Conservation (phyloP, 306 rosid species). For the Coriaria nepalensis region DNA sequence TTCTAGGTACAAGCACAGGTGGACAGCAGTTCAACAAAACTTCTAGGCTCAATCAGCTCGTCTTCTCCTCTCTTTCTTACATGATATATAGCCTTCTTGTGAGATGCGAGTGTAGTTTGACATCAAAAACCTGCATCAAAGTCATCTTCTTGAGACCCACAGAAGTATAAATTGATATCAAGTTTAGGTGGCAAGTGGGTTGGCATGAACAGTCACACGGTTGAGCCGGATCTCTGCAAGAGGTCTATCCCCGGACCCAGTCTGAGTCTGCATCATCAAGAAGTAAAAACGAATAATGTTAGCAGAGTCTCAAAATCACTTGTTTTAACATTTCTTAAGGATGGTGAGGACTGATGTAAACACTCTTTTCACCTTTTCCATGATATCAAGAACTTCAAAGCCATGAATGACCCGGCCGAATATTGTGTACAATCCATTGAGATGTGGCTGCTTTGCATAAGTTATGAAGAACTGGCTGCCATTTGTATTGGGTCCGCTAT, state of each 20-base stretch:
- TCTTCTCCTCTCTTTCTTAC: too few relatives aligned
- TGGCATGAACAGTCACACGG: conserved; percentile 74
- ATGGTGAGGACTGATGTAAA: too few relatives aligned
- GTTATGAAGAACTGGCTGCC: conserved; percentile 80
- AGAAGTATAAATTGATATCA: background rate
- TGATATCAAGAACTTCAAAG: conserved; percentile 90
- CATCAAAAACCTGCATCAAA: too few relatives aligned
- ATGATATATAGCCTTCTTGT: too few relatives aligned
- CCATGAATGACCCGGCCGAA: conserved; percentile 95
- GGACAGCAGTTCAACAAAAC: too few relatives aligned
- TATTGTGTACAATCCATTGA: conserved; percentile 70
- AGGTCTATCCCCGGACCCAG: conserved; percentile 81
- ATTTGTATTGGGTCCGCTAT: conserved; percentile 93
- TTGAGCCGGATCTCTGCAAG: conserved; percentile 93
- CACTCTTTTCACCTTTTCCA: conserved; percentile 99
- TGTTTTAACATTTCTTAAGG: too few relatives aligned
- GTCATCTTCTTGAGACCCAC: background rate
- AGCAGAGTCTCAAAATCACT: too few relatives aligned
- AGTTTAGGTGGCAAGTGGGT: conserved; percentile 69
- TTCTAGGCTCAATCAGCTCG: too few relatives aligned
- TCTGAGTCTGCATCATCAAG: conserved; percentile 66
- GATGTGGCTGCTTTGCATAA: conserved; percentile 86
- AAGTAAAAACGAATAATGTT: too few relatives aligned
- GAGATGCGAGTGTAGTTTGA: too few relatives aligned
- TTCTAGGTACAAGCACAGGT: too few relatives aligned